Evolutionary conservation across 768 basidiomycete species (phyloP), one percentile per base, ranked within the genome.

Genomic region (Naganishia vaughanmartiniae): DNA sequence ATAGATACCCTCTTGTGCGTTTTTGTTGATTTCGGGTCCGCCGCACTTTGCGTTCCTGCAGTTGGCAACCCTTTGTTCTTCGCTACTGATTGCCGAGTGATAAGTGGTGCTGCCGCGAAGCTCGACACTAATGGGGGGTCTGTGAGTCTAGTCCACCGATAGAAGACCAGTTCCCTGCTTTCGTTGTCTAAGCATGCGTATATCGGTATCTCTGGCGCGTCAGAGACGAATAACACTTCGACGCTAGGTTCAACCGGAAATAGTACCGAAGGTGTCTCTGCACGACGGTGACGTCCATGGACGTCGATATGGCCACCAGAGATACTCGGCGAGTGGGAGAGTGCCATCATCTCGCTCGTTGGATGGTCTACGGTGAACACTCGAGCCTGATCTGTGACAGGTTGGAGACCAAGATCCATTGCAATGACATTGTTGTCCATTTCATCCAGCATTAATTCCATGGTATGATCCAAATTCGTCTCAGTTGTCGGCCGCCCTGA

Each of bases 281-380:
- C 55, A 11, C 42, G 54, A 65, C 1, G 28, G 28, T 48, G 33
- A 36, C 55, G 53, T 19, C 70, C 65, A 5, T 26, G 54, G 0
- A 58, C 21, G 33, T 69, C 36, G 11, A 48, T 31, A 45, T 54
- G 54, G 4, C 71, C 72, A 12, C 69, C 65, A 28, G 33, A 33
- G 4, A 70, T 21, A n/a, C 15, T 39, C 17, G 54, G 45, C 17
- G 66, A 34, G 10, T 45, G 54, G 15, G 33, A 54, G 33, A 73
- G 54, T 7, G 48, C 24, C 48, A 39, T 45, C 54, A 70, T 21
- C 66, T 81, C 80, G 14, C 77, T 75, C 24, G 77, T 74, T 5
- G 80, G 80, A n/a, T 74, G 70, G 11, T 55, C 39, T 6, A 78
- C 67, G 7, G 73, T 72, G 54, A 71, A 78, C 30, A 79, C 36